These are phyloP conservation scores for Xerocomellus amylosporus DNA, from an alignment of 768 basidiomycete species.

Conservation along the genomic window DNA sequence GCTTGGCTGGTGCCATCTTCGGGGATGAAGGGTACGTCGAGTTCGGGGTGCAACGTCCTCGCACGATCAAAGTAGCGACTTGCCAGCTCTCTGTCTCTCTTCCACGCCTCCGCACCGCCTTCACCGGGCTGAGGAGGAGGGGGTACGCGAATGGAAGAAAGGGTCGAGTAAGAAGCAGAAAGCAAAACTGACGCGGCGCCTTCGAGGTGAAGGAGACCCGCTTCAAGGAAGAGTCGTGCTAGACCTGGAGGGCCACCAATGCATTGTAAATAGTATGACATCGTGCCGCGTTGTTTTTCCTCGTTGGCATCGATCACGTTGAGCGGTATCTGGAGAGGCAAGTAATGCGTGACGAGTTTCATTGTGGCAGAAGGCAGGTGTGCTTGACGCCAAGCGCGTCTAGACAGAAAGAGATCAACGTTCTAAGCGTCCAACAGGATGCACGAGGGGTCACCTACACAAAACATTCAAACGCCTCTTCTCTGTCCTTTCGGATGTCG, in stretches of 20 bases:
- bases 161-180: constrained; percentile 69
- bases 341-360: constrained; percentile 70
- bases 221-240: constrained; percentile 74
- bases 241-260: constrained; percentile 66
- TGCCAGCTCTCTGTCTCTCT: constrained; percentile 68
- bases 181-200: constrained; percentile 72
- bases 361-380: constrained; percentile 74
- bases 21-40: constrained; percentile 70
- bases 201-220: constrained; percentile 78
- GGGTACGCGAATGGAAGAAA: constrained; percentile 75
- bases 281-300: constrained; percentile 48
- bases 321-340: constrained; percentile 53
- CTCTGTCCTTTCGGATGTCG: constrained; percentile 72
- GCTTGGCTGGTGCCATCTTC: constrained; percentile 37
- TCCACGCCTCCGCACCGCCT: constrained; percentile 70
- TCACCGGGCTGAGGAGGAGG: constrained; percentile 47
- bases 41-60: constrained; percentile 50
- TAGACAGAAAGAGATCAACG: constrained; percentile 26
- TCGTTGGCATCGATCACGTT: constrained; percentile 35
- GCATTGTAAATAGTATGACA: constrained; percentile 59
- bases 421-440: background rate
- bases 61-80: constrained; percentile 72
- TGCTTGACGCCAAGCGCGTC: constrained; percentile 80
- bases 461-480: constrained; percentile 80
- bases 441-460: constrained; percentile 45